phyloP scores from a whole-genome alignment of 2,329 filamentous ascomycete genomes.

The Beauveria sp. region DNA sequence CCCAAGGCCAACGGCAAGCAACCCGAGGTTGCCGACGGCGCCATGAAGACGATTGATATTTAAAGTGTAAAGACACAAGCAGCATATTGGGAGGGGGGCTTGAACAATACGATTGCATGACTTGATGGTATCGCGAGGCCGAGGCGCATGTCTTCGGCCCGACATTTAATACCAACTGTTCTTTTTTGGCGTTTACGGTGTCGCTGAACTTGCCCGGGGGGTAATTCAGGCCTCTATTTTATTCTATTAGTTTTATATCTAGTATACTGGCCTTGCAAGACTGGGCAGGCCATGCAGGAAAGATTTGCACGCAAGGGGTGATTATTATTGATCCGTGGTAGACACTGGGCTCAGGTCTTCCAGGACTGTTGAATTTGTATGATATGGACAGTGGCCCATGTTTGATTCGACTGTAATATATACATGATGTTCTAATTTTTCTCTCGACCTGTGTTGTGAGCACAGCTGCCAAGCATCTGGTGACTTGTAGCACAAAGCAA shows the following conservation, averaged over 20 bases:
- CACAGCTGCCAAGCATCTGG: no score
- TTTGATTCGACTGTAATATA: no score
- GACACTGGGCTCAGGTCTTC: not conserved
- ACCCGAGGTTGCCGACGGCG: slow-evolving; percentile 36
- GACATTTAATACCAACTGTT: not conserved
- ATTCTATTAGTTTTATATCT: not conserved
- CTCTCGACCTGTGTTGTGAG: no score
- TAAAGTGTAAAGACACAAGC: slow-evolving; percentile 24
- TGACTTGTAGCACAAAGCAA: no score
- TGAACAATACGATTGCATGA: slow-evolving; percentile 12
- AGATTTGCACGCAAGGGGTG: not conserved
- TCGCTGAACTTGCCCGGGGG: not conserved
- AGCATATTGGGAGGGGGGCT: slow-evolving; percentile 4
- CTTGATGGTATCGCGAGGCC: not conserved
- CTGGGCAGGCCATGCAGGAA: not conserved
- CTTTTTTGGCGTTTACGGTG: slow-evolving; percentile 9
- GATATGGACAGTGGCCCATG: no score
- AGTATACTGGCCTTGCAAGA: slow-evolving; percentile 2
- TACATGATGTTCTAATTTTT: no score
- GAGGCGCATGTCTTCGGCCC: not conserved
- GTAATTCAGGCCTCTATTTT: not conserved
- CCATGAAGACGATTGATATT: slow-evolving; percentile 57
- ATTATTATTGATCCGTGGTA: not conserved
- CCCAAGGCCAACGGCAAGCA: slow-evolving; percentile 39
- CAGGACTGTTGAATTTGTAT: no score